phyloP scores from a whole-genome alignment of 2,329 filamentous ascomycete species.

The Cordyceps farinosa region DNA sequence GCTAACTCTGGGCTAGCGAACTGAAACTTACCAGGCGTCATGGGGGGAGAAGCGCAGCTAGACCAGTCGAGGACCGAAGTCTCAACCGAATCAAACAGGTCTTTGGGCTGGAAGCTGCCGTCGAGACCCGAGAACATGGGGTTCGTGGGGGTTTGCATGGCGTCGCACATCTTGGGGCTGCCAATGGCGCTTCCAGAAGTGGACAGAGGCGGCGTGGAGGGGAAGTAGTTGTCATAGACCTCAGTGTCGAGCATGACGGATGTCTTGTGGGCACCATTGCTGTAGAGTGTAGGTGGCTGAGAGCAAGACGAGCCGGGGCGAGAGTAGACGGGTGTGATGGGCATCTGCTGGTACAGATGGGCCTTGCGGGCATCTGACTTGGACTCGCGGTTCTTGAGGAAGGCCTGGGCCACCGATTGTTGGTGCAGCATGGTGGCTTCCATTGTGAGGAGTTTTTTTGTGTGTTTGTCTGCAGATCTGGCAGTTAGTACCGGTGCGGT shows the following conservation, averaged over 20 bases:
- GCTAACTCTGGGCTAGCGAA: not conserved
- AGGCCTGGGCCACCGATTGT: slow-evolving; percentile 71
- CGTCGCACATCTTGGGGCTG: slow-evolving; percentile 75
- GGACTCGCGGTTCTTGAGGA: slow-evolving; percentile 80
- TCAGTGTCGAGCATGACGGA: slow-evolving; percentile 78
- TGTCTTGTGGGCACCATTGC: slow-evolving; percentile 65
- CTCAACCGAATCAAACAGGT: slow-evolving; percentile 69
- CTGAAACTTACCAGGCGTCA: slow-evolving; percentile 77
- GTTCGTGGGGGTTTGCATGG: slow-evolving; percentile 79
- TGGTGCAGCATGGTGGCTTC: slow-evolving; percentile 55
- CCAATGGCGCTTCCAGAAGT: slow-evolving; percentile 79
- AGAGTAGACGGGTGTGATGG: slow-evolving; percentile 61
- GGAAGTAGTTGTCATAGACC: slow-evolving; percentile 67
- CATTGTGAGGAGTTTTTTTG: slow-evolving; percentile 47
- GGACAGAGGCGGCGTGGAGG: slow-evolving; percentile 83
- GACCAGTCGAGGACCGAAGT: slow-evolving; percentile 75
- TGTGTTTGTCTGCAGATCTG: slow-evolving; percentile 31
- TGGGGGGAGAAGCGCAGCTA: slow-evolving; percentile 72
- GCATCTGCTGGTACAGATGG: slow-evolving; percentile 62
- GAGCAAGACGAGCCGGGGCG: slow-evolving; percentile 64
- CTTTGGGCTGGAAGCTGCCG: slow-evolving; percentile 60
- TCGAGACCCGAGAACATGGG: slow-evolving; percentile 72
- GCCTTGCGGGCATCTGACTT: slow-evolving; percentile 69
- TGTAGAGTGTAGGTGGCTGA: slow-evolving; percentile 56
- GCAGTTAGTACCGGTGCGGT: slow-evolving; percentile 17